Evolutionary conservation across 164 flowering plant genomes (phyloP).

Genomic region (Chimonanthus salicifolius): DNA sequence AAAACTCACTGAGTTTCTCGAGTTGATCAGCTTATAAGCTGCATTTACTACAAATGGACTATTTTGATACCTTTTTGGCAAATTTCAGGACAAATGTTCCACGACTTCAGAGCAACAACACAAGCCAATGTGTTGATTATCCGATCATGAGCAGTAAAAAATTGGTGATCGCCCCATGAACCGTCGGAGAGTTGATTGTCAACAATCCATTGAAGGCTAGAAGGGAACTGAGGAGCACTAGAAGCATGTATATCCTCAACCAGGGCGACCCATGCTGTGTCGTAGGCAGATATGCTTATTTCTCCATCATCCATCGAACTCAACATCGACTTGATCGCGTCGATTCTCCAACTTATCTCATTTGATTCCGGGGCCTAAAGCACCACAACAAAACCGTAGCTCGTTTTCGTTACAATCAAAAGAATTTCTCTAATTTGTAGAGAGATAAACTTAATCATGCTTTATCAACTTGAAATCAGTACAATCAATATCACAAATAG

Average conservation of each 20-base stretch:
- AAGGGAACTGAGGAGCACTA: conserved; percentile 69
- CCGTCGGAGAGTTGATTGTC: conserved; percentile 73
- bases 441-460: too few species aligned
- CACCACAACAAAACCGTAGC: too few species aligned
- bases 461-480: too few species aligned
- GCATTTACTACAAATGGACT: not conserved
- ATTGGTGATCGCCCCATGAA: conserved; percentile 76
- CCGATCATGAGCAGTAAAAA: conserved; percentile 68
- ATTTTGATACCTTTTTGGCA: conserved; percentile 41
- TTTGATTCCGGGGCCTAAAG: not conserved
- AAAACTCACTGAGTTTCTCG: too few species aligned
- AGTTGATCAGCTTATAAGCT: too few species aligned
- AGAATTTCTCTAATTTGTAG: too few species aligned
- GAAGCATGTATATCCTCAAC: conserved; percentile 43
- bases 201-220: conserved; percentile 62
- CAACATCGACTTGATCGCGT: conserved; percentile 37
- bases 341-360: conserved; percentile 16
- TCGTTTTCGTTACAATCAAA: too few species aligned
- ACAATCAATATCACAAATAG: too few species aligned
- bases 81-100: conserved; percentile 52
- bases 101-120: conserved; percentile 60
- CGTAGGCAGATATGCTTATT: conserved; percentile 73
- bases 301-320: conserved; percentile 71
- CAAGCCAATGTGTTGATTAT: conserved; percentile 73
- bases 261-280: conserved; percentile 93